Conservation (phyloP, 768 basidiomycete genomes). For the Lyophyllum shimeji region DNA sequence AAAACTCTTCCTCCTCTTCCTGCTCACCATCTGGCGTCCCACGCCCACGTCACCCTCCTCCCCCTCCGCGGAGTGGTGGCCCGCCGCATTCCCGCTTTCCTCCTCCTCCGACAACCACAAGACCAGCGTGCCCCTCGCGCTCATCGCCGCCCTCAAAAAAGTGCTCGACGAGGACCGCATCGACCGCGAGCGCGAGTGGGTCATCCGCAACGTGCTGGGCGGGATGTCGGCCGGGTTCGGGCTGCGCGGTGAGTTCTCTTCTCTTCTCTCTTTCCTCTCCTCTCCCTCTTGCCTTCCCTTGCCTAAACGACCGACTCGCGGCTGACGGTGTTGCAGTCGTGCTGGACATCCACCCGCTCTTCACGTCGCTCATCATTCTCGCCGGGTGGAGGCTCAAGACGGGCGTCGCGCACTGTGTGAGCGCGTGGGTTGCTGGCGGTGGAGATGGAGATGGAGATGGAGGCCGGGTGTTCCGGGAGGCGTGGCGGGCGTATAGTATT, state of each 20-base stretch:
- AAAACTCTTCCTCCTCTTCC: slow-evolving; percentile 80
- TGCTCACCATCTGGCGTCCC: slow-evolving; percentile 79
- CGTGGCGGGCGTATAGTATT: slow-evolving; percentile 83
- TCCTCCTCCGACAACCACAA: too few species aligned
- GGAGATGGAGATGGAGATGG: too few species aligned
- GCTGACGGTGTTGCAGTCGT: slow-evolving; percentile 45
- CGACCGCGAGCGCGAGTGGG: slow-evolving; percentile 81
- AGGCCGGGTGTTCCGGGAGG: slow-evolving; percentile 55
- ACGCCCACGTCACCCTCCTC: slow-evolving; percentile 28
- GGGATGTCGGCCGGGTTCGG: slow-evolving; percentile 90
- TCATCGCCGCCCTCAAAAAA: slow-evolving; percentile 45
- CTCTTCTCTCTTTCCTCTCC: too few species aligned
- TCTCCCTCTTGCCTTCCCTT: too few species aligned
- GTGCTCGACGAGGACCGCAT: slow-evolving; percentile 71
- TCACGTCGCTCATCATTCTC: slow-evolving; percentile 75
- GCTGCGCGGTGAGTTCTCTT: slow-evolving; percentile 56
- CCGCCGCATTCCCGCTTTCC: slow-evolving; percentile 21
- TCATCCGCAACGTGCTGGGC: slow-evolving; percentile 79
- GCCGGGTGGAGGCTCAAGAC: slow-evolving; percentile 75
- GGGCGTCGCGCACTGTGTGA: slow-evolving; percentile 55
- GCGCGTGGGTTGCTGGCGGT: slow-evolving; percentile 65
- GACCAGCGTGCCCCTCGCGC: too few species aligned
- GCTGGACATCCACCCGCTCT: slow-evolving; percentile 69
- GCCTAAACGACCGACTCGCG: too few species aligned
- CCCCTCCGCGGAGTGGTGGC: slow-evolving; percentile 26